Percentiles rank a stretch among this genome's conserved stretches.
Conservation (phyloP, 768 basidiomycete genomes). For the Tulasnella sp. region DNA sequence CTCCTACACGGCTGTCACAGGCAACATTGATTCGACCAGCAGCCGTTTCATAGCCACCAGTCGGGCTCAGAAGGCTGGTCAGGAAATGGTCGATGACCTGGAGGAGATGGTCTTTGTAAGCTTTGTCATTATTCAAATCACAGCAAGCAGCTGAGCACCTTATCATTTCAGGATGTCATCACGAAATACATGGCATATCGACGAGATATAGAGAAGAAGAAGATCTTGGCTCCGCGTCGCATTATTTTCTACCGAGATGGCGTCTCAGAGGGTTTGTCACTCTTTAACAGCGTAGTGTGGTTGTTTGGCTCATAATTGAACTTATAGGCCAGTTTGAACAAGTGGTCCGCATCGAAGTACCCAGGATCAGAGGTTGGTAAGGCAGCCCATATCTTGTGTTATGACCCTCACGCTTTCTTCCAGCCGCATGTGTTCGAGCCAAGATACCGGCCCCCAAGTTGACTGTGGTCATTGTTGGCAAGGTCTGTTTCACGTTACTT, state of each 20-base stretch:
- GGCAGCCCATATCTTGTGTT: not conserved
- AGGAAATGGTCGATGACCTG: constrained; percentile 50
- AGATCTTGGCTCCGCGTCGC: constrained; percentile 4
- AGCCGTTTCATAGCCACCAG: constrained; percentile 60
- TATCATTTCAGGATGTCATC: constrained; percentile 3
- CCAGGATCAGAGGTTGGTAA: constrained; percentile 43
- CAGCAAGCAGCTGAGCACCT: not conserved
- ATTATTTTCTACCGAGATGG: constrained; percentile 19
- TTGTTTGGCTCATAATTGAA: not conserved
- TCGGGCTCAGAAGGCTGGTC: constrained; percentile 54
- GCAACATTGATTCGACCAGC: constrained; percentile 63
- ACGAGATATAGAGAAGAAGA: constrained; percentile 10
- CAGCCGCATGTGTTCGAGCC: constrained; percentile 54
- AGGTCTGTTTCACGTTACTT: constrained; percentile 24
- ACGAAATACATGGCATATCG: constrained; percentile 17
- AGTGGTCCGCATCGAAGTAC: constrained; percentile 32
- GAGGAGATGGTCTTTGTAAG: constrained; percentile 5
- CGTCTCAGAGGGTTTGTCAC: constrained; percentile 17
- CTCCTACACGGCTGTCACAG: constrained; percentile 75
- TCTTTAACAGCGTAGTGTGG: not conserved
- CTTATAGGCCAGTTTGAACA: constrained; percentile 23
- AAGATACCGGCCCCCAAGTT: constrained; percentile 47
- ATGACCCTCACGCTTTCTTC: not conserved
- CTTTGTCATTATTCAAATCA: not conserved
- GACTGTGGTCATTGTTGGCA: constrained; percentile 71